phyloP scores from a whole-genome alignment of 192 early-diverging fungal genomes.

The Jimgerdemannia lactiflua region DNA sequence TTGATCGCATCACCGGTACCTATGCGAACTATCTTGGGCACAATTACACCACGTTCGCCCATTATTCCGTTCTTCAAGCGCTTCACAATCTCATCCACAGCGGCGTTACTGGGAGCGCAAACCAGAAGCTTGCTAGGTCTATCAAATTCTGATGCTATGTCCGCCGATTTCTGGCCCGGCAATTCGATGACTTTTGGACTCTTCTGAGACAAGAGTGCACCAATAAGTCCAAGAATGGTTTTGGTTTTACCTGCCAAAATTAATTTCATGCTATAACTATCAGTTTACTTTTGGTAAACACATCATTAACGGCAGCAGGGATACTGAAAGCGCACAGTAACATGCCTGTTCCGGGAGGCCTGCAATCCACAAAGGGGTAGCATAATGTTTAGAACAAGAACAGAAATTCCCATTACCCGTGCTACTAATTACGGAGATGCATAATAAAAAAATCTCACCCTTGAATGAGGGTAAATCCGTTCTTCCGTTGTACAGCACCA shows the following conservation, averaged over 20 bases:
- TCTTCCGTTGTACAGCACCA: constrained; percentile 53
- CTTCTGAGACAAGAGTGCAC: constrained; percentile 50
- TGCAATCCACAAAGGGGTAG: neutral
- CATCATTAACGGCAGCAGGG: too few species aligned
- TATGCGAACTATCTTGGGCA: constrained; percentile 79
- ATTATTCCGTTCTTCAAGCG: constrained; percentile 76
- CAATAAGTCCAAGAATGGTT: constrained; percentile 85
- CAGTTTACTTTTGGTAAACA: neutral
- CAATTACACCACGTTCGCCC: constrained; percentile 53
- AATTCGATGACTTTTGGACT: neutral
- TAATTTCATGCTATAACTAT: constrained; percentile 24
- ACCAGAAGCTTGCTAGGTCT: constrained; percentile 67
- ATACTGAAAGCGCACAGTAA: neutral
- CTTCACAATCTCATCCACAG: constrained; percentile 93
- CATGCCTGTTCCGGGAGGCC: constrained; percentile 58
- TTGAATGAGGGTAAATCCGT: constrained; percentile 90
- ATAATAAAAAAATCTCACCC: constrained; percentile 38
- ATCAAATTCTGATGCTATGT: constrained; percentile 10
- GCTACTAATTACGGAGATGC: neutral
- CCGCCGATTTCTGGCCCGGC: constrained; percentile 7
- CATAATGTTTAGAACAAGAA: neutral
- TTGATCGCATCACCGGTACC: constrained; percentile 76
- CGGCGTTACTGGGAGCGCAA: constrained; percentile 96
- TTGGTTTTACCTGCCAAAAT: constrained; percentile 76
- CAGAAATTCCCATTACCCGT: neutral